These are phyloP conservation scores for Suillus clintonianus DNA, from an alignment of 768 basidiomycete genomes.

Conservation along the genomic window DNA sequence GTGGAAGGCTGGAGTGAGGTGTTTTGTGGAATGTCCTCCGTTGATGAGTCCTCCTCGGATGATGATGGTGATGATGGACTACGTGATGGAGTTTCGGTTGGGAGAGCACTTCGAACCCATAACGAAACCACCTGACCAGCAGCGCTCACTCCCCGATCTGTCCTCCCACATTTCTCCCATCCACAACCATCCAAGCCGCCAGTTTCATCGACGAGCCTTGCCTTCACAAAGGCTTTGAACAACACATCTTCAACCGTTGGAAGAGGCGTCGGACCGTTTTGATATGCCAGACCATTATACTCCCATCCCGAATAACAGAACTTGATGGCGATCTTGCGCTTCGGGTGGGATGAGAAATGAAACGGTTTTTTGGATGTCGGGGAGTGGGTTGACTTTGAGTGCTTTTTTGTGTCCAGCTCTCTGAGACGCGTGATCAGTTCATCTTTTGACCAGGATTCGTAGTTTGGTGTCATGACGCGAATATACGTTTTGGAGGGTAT, in stretches of 20 bases:
- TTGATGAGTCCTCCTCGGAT: no score
- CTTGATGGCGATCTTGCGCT: constrained; percentile 90
- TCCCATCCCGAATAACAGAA: constrained; percentile 93
- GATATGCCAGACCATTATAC: constrained; percentile 88
- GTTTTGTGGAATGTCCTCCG: no score
- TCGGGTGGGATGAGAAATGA: constrained; percentile 66
- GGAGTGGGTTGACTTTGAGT: constrained; percentile 20
- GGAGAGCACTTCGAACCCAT: constrained; percentile 79
- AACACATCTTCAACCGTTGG: constrained; percentile 92
- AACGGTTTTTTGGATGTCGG: constrained; percentile 46
- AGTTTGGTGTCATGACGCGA: constrained; percentile 41
- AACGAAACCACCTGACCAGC: constrained; percentile 92
- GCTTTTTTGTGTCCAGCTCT: constrained; percentile 47
- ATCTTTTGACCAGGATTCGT: constrained; percentile 63
- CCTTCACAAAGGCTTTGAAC: constrained; percentile 75
- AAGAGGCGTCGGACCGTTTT: constrained; percentile 65
- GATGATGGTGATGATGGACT: not conserved
- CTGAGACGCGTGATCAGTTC: constrained; percentile 68
- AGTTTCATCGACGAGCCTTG: constrained; percentile 73
- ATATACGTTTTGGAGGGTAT: constrained; percentile 28
- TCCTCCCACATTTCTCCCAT: constrained; percentile 91
- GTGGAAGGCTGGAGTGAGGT: no score
- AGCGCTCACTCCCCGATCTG: constrained; percentile 93
- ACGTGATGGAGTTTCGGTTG: constrained; percentile 4
- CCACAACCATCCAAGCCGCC: constrained; percentile 83